Conservation (phyloP, 495 filamentous ascomycete genomes). For the Choiromyces venosus region DNA sequence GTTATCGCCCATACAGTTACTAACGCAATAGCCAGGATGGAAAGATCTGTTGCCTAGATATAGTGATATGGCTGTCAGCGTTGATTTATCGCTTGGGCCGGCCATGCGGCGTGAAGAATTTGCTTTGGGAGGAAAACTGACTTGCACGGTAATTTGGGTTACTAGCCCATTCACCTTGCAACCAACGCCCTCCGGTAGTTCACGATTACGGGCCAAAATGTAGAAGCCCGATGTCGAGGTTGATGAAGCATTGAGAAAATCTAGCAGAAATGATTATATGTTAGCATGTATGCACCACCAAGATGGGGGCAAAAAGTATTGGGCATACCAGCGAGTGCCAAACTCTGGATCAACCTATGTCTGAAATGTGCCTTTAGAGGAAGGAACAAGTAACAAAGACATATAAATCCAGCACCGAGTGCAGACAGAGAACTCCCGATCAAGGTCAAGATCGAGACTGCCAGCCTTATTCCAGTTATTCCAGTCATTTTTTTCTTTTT, state of each 20-base stretch:
- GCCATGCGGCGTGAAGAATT: background rate
- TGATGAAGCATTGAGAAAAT: background rate
- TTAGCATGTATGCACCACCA: background rate
- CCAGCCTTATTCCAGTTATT: background rate
- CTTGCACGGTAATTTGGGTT: background rate
- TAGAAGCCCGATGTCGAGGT: background rate
- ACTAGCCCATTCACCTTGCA: background rate
- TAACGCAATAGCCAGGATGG: conserved; percentile 1
- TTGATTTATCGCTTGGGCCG: background rate
- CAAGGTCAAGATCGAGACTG: background rate
- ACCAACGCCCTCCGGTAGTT: background rate
- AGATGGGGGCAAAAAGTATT: background rate
- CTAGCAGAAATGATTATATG: background rate
- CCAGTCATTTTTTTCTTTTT: background rate
- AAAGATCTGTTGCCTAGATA: background rate
- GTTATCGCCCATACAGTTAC: background rate
- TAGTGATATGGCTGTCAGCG: background rate
- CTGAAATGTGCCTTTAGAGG: background rate
- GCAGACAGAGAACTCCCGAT: background rate
- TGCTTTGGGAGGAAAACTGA: background rate
- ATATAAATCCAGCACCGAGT: background rate
- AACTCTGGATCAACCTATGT: background rate
- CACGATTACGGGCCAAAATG: background rate
- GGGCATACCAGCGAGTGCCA: background rate
- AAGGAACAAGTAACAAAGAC: background rate